Base-by-base conservation (phyloP, 768 basidiomycete species). In the Lentinula guzmanii region DNA sequence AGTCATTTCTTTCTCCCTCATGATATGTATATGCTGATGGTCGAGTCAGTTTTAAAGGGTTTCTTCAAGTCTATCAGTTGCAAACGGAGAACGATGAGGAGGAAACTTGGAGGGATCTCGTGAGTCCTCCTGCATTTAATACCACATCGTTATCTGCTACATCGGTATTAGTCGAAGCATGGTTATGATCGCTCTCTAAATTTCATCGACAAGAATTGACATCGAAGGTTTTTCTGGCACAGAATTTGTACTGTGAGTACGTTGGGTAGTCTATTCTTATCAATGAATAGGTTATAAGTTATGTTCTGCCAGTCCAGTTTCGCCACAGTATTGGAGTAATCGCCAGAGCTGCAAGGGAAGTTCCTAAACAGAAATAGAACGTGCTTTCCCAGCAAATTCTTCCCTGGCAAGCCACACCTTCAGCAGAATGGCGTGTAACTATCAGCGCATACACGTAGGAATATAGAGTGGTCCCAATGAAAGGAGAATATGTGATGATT, bases 31-130 rank as follows among this genome's bases (percentile, higher is more conserved):
- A 5, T 9, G 3, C 39, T 31, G 24, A 41, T 31, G 9, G 3
- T 31, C 10, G 18, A 21, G 28, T 35, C 55, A 92, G 90, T 16
- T 84, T 90, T 69, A 86, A 87, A 69, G 90, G 91, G 1, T 92
- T 93, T 68, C 69, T 91, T 69, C 89, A 92, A 69, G 83, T 93
- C 59, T 93, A 92, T 68, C 87, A 90, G 66, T 74, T 92, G n/a
- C 91, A 93, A 70, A 91, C 89, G 1, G 88, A 90, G 66, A 89
- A 85, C 63, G 91, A 92, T 64, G 89, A 91, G 65, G 86, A 86
- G 70, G 89, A 93, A 73, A 93, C 91, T 7, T 93, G 89, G 90
- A 78, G 82, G 72, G 91, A 92, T 76, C 73, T 92, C 64, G 89
- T 90, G 66, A 66, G 85, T 37, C 28, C 11, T 7, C 15, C 13